Base-by-base conservation (phyloP, 352 stramenopile species). In the Phytophthora quininea region DNA sequence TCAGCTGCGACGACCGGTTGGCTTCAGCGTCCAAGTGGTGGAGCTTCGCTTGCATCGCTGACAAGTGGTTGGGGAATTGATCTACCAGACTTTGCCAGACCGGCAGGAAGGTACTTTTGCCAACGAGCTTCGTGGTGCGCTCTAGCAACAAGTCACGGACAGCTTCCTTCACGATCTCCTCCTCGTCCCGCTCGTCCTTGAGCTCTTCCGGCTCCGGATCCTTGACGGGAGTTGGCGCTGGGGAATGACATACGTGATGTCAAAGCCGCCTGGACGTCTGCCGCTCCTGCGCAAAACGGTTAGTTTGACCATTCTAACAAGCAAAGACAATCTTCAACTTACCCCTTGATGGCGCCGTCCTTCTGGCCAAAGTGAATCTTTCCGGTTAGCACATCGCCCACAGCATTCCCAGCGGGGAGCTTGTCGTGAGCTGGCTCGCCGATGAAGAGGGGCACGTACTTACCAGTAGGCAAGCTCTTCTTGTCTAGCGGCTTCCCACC, bases 311-410 rank as follows among this genome's bases (percentile, higher is more conserved):
- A 67, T 40, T 31, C 47, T 58, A 7, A 37, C 27, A 40, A 15
- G 37, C 6, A 12, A 45, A 50, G 53, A 42, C 19, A 49, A 61
- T 43, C 11, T 47, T 15, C 11, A 14, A 64, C 64, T 50, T 66
- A 82, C 63, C 88, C 86, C 48, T 86, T 83, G 55, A 91, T 71
- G 31, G 54, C 58, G 7, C 82, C 79, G 46, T 91, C 85, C 69
- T 93, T 88, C 68, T 91, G 86, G 27, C 84, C 88, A 47, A 89
- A 96, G 65, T 85, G 56, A 37, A 96, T 82, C 46, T 78, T 92
- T 14, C 88, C 88, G 11, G 65, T 74, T 32, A 96, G 64, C 48
- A 89, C 29, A 46, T 96, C 84, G n/a, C 88, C 88, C 3, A 86
- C 59, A 2, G 78, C 47, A 58, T 74, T 66, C 29, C 79, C 84